Percentiles rank a stretch among this genome's conserved stretches.
phyloP scores from a whole-genome alignment of 352 stramenopile species.

The Pilasporangium apinafurcum region DNA sequence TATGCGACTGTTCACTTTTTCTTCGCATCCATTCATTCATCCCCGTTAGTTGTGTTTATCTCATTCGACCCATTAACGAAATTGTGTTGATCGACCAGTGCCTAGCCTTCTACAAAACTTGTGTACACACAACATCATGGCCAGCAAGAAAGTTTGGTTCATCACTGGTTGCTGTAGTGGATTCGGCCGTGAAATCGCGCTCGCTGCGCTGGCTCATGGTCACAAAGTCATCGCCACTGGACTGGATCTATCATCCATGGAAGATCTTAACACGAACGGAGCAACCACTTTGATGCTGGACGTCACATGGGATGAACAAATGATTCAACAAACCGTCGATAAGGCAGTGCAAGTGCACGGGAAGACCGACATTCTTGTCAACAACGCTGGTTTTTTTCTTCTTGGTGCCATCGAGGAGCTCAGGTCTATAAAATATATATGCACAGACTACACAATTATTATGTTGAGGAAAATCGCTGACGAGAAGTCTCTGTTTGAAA shows the following conservation, averaged over 20 bases:
- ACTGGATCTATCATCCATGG: slow-evolving; percentile 12
- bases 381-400: slow-evolving; percentile 39
- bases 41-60: too few relatives aligned
- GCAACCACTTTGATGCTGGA: slow-evolving; percentile 25
- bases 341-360: slow-evolving; percentile 10
- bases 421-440: too few relatives aligned
- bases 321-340: slow-evolving; percentile 12
- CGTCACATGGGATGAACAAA: slow-evolving; percentile 20
- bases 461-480: too few relatives aligned
- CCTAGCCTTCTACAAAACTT: too few relatives aligned
- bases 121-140: too few relatives aligned
- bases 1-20: too few relatives aligned
- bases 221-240: slow-evolving; percentile 35
- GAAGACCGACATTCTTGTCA: slow-evolving; percentile 34
- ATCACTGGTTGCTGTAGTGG: slow-evolving; percentile 16
- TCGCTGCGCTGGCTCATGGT: slow-evolving; percentile 19
- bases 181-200: slow-evolving; percentile 10
- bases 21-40: too few relatives aligned
- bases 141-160: slow-evolving; percentile 32
- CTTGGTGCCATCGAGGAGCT: slow-evolving; percentile 30
- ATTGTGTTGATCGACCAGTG: too few relatives aligned
- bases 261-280: slow-evolving; percentile 17
- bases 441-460: too few relatives aligned
- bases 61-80: too few relatives aligned
- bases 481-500: too few relatives aligned